Evolutionary conservation across 225 moss, liverwort and hornwort species (phyloP), one percentile per base, ranked within the genome.

Genomic region (Polytrichum commune): DNA sequence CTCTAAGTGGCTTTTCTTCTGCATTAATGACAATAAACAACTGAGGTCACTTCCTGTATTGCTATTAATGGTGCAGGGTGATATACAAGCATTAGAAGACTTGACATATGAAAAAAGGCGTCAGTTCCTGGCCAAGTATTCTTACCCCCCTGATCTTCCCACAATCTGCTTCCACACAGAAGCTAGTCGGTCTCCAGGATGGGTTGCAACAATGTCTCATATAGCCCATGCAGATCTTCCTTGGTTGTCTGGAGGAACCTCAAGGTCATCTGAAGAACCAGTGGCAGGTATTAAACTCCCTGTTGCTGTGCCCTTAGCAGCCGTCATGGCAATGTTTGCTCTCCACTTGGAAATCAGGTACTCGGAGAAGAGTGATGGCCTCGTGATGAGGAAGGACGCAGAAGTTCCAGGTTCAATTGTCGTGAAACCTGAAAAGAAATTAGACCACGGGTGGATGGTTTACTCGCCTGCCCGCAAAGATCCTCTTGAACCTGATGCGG

Each of bases 381-480:
- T 98, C 29, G 97, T 98, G 60, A 75, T 85, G 2, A 81, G 97
- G 55, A 90, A 84, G 65, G 97, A 98, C 73, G 97, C 97, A 4
- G 97, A 98, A 75, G 92, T 98, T 61, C 97, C 97, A 19, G 94
- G 94, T n/a, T 98, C 94, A 0, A 76, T 94, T 54, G 97, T 94
- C 5, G 85, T 93, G 60, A 88, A 81, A 84, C 94, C 90, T 71
- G 92, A 94, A 5, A 86, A 82, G 54, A 90, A 90, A 26, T 67
- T 90, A 60, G 89, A 90, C 67, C 89, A 90, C 70, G 88, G 89
- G 19, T 98, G 97, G 97, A 94, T 98, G 97, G 97, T 98, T 2
- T 98, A 92, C 56, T 81, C 94, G 7, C 92, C 97, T 18, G 88
- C 95, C 2, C 86, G 81, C 62, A 94, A 79, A 60, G 90, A 98